Base-by-base conservation (phyloP, 2,329 filamentous ascomycete genomes). In the Xylariales sp. region DNA sequence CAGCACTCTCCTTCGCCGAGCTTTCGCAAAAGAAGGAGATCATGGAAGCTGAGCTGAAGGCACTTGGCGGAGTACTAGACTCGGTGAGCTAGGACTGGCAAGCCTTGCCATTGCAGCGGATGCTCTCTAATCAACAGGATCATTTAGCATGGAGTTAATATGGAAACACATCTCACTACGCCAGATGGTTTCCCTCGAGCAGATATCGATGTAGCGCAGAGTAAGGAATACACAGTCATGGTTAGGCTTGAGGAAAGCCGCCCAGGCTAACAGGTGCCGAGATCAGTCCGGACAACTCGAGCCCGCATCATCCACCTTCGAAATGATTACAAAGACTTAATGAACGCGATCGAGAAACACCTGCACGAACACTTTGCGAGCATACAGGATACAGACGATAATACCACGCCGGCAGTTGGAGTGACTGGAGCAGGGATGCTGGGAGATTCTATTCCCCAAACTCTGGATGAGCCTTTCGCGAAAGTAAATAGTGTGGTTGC, bases 161-260 rank as follows among this genome's bases (percentile, higher is more conserved):
- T 98, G 93, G 83, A 84, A 53, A 96, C 93, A 6, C 74, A 80
- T 41, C 77, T 98, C 27, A 79, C 88, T 17, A 96, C 91, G 12
- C 78, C 81, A 44, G 93, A 97, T 63, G 93, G 93, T 33, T 98
- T 88, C 59, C 93, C 93, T 21, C 79, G 93, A 57, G 83, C 87
- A 52, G 93, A 98, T 62, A 83, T 98, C 47, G 93, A 98, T 60
- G 85, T 98, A 45, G 85, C 93, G 18, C 91, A 96, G 66, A 93
- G 88, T 93, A 79, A 30, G 29, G 10, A 25, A 8, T 8, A 8
- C 23, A 8, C n/a, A n/a, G 23, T 25, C 8, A 8, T 25, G 23
- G 23, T n/a, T n/a, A 25, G n/a, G 8, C n/a, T 25, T 25, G n/a
- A 8, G 23, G n/a, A 25, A n/a, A 25, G n/a, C 8, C 23, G 23